phyloP scores from a whole-genome alignment of 208 protist species.

The Acanthamoeba castellanii region DNA sequence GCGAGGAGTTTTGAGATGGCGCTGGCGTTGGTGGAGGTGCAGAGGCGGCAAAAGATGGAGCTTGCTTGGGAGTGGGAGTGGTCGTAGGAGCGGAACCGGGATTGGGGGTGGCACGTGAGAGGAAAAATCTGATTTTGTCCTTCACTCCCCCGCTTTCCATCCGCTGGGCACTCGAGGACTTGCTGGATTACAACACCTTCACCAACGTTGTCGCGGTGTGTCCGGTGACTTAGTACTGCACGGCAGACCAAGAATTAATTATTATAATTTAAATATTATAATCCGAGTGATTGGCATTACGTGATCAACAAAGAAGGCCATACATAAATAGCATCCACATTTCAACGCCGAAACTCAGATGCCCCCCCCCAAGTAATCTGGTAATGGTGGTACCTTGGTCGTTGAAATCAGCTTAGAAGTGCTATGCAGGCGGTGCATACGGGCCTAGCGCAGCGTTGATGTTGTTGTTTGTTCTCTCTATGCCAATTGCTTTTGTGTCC shows the following conservation, averaged over 20 bases:
- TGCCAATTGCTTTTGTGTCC: background rate
- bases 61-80: background rate
- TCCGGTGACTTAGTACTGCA: background rate
- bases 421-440: no score
- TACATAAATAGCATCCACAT: no score
- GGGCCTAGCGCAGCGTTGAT: background rate
- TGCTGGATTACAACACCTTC: background rate
- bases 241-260: background rate
- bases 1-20: background rate
- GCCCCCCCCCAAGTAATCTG: no score
- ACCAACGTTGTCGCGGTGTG: background rate
- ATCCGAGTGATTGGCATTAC: background rate
- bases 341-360: no score
- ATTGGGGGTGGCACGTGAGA: background rate
- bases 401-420: no score
- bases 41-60: background rate
- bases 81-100: background rate
- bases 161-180: background rate
- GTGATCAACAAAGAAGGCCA: no score
- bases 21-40: background rate
- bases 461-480: background rate
- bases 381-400: no score
- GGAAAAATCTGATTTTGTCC: constrained; percentile 59
- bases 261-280: background rate
- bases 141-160: constrained; percentile 66